These are phyloP conservation scores for Suillus placidus DNA, from an alignment of 768 basidiomycete species.

Conservation along the genomic window DNA sequence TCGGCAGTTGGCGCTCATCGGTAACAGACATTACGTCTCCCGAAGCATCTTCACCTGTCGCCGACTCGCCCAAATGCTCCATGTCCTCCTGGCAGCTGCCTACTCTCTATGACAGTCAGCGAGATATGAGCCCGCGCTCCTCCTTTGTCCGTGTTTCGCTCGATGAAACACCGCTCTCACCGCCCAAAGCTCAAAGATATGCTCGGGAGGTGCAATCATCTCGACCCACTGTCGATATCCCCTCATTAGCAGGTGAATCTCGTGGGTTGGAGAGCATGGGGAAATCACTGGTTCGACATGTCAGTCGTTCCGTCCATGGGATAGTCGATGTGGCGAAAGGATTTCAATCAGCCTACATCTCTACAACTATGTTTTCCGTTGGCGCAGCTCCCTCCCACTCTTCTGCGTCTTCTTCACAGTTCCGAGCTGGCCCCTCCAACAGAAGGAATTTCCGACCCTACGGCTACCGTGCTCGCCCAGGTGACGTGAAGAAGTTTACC, in stretches of 20 bases:
- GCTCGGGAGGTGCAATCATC: neutral
- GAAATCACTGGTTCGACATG: slow-evolving; percentile 25
- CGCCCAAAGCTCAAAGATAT: slow-evolving; percentile 6
- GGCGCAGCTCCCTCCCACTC: slow-evolving; percentile 26
- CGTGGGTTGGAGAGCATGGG: slow-evolving; percentile 16
- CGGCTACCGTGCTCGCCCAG: slow-evolving; percentile 46
- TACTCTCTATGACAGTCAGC: slow-evolving; percentile 29
- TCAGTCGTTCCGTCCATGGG: slow-evolving; percentile 41
- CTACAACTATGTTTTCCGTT: slow-evolving; percentile 52
- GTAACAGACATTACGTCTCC: slow-evolving; percentile 38
- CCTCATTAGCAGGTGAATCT: neutral
- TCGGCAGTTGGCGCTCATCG: slow-evolving; percentile 43
- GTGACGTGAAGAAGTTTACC: slow-evolving; percentile 49
- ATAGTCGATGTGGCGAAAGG: slow-evolving; percentile 56
- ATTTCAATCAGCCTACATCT: slow-evolving; percentile 61
- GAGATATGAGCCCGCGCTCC: slow-evolving; percentile 41
- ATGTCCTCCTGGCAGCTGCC: slow-evolving; percentile 30
- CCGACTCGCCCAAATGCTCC: slow-evolving; percentile 32
- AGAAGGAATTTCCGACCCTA: slow-evolving; percentile 31
- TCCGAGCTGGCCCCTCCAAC: slow-evolving; percentile 12
- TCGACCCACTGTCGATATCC: neutral
- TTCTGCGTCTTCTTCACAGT: slow-evolving; percentile 23
- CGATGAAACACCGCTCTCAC: slow-evolving; percentile 41
- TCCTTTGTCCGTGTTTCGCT: slow-evolving; percentile 38
- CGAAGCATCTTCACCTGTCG: slow-evolving; percentile 35